Conservation (phyloP, 345 rosid species). For the Camelina sativa region DNA sequence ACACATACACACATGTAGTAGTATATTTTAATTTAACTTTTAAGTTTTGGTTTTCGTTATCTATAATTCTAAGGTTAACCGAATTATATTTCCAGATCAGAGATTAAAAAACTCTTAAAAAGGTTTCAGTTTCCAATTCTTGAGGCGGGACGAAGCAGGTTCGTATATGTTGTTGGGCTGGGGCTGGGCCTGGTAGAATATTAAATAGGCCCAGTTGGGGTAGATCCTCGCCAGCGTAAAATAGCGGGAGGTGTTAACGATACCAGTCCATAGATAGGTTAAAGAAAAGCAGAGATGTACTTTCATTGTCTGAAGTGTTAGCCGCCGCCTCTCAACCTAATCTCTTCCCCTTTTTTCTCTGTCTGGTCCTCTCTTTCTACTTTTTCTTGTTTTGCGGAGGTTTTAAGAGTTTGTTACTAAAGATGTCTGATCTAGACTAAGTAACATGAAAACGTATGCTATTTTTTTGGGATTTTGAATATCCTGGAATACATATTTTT, state of each 20-base stretch:
- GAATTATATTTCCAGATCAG: neutral
- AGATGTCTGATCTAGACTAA: neutral
- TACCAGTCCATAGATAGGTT: neutral
- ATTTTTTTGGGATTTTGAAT: too few relatives aligned
- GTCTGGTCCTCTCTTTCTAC: too few relatives aligned
- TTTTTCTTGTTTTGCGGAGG: neutral
- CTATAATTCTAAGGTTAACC: neutral
- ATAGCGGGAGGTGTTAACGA: slow-evolving; percentile 5
- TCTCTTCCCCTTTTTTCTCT: too few relatives aligned
- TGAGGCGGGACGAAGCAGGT: neutral
- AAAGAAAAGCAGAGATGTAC: neutral
- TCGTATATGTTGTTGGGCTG: neutral
- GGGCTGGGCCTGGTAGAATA: neutral
- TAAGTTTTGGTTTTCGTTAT: slow-evolving; percentile 10
- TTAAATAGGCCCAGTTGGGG: slow-evolving; percentile 1
- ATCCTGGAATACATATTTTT: too few relatives aligned
- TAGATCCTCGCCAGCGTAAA: slow-evolving; percentile 5
- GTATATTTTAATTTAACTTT: slow-evolving; percentile 3
- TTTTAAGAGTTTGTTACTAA: neutral
- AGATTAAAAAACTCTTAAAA: neutral
- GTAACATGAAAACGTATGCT: too few relatives aligned
- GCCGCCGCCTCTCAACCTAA: too few relatives aligned
- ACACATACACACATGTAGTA: neutral
- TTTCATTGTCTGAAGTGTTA: too few relatives aligned
- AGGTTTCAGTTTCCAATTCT: neutral